Percentiles rank a stretch among this genome's conserved stretches.
Evolutionary conservation across 129 eudicot species (phyloP).

Genomic region (Heracleum sosnowskyi): DNA sequence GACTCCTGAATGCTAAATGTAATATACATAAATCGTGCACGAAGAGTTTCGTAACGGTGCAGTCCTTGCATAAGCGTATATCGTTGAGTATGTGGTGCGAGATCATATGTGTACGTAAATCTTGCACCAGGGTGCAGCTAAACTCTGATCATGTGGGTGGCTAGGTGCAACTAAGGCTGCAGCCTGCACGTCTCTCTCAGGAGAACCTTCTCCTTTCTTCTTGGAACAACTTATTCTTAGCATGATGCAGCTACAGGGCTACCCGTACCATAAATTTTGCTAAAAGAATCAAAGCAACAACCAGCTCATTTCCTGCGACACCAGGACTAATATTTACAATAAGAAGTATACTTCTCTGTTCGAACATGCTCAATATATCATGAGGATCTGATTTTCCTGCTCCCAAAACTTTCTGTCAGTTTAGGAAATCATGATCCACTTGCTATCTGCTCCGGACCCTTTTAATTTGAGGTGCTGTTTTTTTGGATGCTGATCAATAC

Average conservation of each 20-base stretch:
- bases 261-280: conserved; percentile 1
- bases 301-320: neutral
- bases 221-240: conserved; percentile 5
- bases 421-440: no score
- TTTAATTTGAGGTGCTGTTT: no score
- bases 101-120: no score
- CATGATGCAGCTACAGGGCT: neutral
- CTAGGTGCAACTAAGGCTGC: conserved; percentile 2
- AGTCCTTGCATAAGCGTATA: no score
- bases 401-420: conserved; percentile 1
- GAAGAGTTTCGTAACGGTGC: no score
- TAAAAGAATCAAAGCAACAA: neutral
- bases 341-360: no score
- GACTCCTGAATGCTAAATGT: no score
- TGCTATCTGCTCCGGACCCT: no score
- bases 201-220: conserved; percentile 1
- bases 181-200: neutral
- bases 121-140: conserved; percentile 37
- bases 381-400: conserved; percentile 3
- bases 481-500: no score
- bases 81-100: no score
- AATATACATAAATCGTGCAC: no score
- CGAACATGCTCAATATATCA: neutral
- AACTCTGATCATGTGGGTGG: conserved; percentile 50
- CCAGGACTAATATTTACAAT: neutral